Evolutionary conservation across 1,284 basidiomycete genomes (phyloP).

Genomic region (Apiotrichum sp.): DNA sequence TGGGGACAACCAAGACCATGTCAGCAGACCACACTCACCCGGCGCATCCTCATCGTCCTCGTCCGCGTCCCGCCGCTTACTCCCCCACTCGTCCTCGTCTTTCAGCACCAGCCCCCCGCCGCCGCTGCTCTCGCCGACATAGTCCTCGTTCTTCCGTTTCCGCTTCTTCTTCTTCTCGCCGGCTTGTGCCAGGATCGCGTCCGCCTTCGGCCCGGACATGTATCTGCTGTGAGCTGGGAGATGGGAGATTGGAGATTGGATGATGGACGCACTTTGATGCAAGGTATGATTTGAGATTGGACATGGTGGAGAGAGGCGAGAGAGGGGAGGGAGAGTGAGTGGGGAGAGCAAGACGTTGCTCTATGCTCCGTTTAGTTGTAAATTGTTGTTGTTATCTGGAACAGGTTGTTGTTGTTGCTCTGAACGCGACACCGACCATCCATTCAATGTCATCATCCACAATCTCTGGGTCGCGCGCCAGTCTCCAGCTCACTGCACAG

Average conservation of each 20-base stretch:
- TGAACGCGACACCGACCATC: too few relatives aligned
- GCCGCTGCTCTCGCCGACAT: conserved; percentile 33
- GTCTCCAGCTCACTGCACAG: too few relatives aligned
- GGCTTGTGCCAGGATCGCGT: conserved; percentile 75
- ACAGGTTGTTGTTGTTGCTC: too few relatives aligned
- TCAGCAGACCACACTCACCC: conserved; percentile 28
- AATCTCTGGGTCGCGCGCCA: too few relatives aligned
- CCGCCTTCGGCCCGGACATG: conserved; percentile 95
- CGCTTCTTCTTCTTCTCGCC: conserved; percentile 54
- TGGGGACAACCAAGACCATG: background rate
- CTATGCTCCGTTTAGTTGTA: too few relatives aligned
- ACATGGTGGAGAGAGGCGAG: conserved; percentile 20
- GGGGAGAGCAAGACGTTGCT: conserved; percentile 45
- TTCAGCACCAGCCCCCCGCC: conserved; percentile 33
- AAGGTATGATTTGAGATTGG: conserved; percentile 51
- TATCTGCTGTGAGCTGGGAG: conserved; percentile 51
- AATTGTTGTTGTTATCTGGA: too few relatives aligned
- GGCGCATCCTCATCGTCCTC: conserved; percentile 46
- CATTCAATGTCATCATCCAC: too few relatives aligned
- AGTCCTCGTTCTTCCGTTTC: conserved; percentile 61
- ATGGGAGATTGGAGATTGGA: too few relatives aligned
- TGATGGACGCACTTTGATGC: conserved; percentile 45
- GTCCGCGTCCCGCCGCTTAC: conserved; percentile 28
- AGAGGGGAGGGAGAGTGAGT: conserved; percentile 74
- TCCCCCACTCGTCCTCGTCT: conserved; percentile 51